Conservation (phyloP, 176 grass and related monocot species). For the Triticum urartu region DNA sequence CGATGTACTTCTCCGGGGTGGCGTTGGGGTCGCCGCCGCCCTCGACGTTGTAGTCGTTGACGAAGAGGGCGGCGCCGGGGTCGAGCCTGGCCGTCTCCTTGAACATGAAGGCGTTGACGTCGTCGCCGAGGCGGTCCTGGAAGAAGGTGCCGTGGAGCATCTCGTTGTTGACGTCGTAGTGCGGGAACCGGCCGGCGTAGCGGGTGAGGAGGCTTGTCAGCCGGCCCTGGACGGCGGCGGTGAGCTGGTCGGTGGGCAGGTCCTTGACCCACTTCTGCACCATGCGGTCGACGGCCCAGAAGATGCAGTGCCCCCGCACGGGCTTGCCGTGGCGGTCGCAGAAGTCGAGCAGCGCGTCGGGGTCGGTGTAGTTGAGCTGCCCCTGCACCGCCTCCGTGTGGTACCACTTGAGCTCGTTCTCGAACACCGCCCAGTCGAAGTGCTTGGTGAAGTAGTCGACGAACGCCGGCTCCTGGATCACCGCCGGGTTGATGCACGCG, state of each 20-base stretch:
- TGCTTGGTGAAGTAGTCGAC: slow-evolving; percentile 64
- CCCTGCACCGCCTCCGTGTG: slow-evolving; percentile 64
- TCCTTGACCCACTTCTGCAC: slow-evolving; percentile 62
- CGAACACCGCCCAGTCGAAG: slow-evolving; percentile 92
- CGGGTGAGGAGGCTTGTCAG: slow-evolving; percentile 57
- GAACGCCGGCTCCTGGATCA: slow-evolving; percentile 54
- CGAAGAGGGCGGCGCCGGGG: slow-evolving; percentile 55
- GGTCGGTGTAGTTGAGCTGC: slow-evolving; percentile 57
- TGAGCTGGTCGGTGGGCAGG: slow-evolving; percentile 32
- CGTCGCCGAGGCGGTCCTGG: slow-evolving; percentile 53
- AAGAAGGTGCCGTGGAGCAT: slow-evolving; percentile 80
- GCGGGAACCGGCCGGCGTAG: slow-evolving; percentile 62
- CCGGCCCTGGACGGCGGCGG: slow-evolving; percentile 39
- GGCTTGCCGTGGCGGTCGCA: slow-evolving; percentile 50
- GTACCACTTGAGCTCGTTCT: slow-evolving; percentile 98
- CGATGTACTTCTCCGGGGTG: slow-evolving; percentile 68
- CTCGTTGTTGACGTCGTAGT: slow-evolving; percentile 94
- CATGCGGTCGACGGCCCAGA: slow-evolving; percentile 57
- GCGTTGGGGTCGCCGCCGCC: slow-evolving; percentile 44
- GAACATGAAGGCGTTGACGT: slow-evolving; percentile 62
- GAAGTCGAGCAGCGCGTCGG: slow-evolving; percentile 68
- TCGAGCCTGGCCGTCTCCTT: slow-evolving; percentile 43
- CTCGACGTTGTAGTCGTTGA: slow-evolving; percentile 86
- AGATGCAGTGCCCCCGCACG: slow-evolving; percentile 66
- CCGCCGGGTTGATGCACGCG: slow-evolving; percentile 44